These are phyloP conservation scores for Primulina tabacum DNA, from an alignment of 257 asterid genomes.

Conservation along the genomic window DNA sequence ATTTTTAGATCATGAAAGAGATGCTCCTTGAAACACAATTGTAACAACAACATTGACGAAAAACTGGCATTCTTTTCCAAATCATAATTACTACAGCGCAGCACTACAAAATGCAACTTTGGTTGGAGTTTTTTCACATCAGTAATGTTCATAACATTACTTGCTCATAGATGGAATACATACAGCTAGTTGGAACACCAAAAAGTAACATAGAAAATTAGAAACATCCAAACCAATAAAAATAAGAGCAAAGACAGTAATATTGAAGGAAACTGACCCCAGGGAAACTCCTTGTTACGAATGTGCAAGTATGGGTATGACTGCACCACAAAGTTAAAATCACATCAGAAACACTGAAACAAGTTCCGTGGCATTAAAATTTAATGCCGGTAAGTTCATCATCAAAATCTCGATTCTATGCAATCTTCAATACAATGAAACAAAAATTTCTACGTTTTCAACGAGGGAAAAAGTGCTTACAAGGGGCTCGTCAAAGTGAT, in stretches of 20 bases:
- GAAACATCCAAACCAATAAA: neutral
- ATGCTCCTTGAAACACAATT: neutral
- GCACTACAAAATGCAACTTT: neutral
- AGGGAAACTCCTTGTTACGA: constrained; percentile 85
- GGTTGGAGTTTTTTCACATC: neutral
- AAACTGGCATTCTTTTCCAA: no score
- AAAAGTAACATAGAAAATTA: neutral
- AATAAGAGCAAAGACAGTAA: neutral
- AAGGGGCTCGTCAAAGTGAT: constrained; percentile 66
- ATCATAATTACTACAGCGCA: neutral
- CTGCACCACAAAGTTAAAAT: constrained; percentile 36
- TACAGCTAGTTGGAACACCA: neutral
- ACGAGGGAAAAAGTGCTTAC: constrained; percentile 39
- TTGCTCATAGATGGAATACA: neutral
- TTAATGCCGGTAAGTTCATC: neutral
- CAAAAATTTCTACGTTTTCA: neutral
- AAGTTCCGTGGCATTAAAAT: constrained; percentile 8
- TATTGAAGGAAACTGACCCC: constrained; percentile 49
- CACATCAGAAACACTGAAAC: constrained; percentile 12
- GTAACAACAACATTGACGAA: neutral
- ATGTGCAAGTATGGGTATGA: constrained; percentile 64
- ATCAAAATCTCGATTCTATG: neutral
- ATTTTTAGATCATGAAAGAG: neutral
- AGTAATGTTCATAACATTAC: neutral
- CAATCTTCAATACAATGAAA: neutral